Evolutionary conservation across 768 basidiomycete species (phyloP).

Genomic region (Collybia mongolica): DNA sequence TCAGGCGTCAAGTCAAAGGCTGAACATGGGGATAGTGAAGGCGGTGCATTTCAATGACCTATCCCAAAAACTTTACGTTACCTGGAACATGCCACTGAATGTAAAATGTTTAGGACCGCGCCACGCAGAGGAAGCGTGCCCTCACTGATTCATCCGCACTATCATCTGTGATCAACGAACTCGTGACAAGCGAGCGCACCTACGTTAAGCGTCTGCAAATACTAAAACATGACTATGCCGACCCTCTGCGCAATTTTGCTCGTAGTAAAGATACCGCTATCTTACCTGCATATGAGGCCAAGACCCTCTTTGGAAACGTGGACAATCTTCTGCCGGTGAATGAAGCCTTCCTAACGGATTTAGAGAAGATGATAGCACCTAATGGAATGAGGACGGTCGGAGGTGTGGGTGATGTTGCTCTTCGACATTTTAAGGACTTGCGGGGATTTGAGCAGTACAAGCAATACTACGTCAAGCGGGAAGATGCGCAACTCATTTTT

Average conservation of each 20-base stretch:
- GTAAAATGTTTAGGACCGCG: constrained; percentile 29
- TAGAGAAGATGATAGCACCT: constrained; percentile 76
- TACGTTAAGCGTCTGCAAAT: constrained; percentile 83
- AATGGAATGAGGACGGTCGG: constrained; percentile 54
- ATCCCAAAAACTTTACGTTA: background rate
- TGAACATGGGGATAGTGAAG: background rate
- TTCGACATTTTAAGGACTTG: constrained; percentile 83
- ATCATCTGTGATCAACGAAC: constrained; percentile 76
- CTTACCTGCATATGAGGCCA: constrained; percentile 87
- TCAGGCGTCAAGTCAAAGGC: background rate
- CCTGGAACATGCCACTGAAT: background rate
- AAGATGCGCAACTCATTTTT: constrained; percentile 88
- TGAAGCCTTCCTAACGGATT: constrained; percentile 77
- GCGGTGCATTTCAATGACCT: too few relatives aligned
- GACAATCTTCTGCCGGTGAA: constrained; percentile 89
- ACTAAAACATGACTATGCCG: constrained; percentile 87
- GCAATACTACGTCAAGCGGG: constrained; percentile 88
- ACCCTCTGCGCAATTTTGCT: constrained; percentile 86
- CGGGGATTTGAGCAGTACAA: constrained; percentile 89
- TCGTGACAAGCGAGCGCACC: constrained; percentile 85
- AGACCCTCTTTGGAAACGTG: constrained; percentile 91
- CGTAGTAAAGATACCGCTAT: constrained; percentile 83
- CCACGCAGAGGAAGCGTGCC: constrained; percentile 53
- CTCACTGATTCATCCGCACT: constrained; percentile 66
- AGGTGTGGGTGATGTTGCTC: constrained; percentile 80